Evolutionary conservation across 768 basidiomycete genomes (phyloP), one percentile per base, ranked within the genome.

Genomic region (Krasilnikovozyma curviuscula): DNA sequence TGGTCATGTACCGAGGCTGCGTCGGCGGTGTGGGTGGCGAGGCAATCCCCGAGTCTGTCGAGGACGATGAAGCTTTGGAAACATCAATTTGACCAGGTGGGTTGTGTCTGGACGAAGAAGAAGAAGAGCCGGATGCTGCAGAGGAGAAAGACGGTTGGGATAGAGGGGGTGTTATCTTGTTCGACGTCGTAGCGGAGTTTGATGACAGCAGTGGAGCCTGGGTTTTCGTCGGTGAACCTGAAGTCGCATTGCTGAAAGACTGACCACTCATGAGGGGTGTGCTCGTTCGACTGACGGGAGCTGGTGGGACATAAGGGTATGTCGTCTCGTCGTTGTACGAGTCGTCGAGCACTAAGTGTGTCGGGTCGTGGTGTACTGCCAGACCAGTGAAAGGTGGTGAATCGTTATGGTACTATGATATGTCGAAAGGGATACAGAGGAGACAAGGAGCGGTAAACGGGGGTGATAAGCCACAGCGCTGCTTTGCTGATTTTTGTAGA

Each of bases 391-490:
- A 55, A 9, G 56, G 56, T 2, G 56, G 56, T 16, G 52, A 54
- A 52, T 57, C 56, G 51, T 57, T 42, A 37, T 57, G 54, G 29
- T 50, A 57, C 40, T 54, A 49, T 33, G 35, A 40, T 31, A 54
- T 40, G 21, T 21, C 24, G 39, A 41, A 52, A 44, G 28, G 46
- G 19, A 21, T n/a, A 21, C 24, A 5, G n/a, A 23, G 29, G 5
- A 14, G 32, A n/a, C n/a, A n/a, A n/a, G n/a, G n/a, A n/a, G n/a
- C n/a, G n/a, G n/a, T n/a, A n/a, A n/a, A n/a, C n/a, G n/a, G n/a
- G n/a, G n/a, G n/a, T n/a, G n/a, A n/a, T n/a, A n/a, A n/a, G n/a
- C n/a, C n/a, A n/a, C n/a, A n/a, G n/a, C n/a, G n/a, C n/a, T n/a
- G n/a, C n/a, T n/a, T n/a, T n/a, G n/a, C n/a, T n/a, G n/a, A n/a